Evolutionary conservation across 1,284 basidiomycete genomes (phyloP), one percentile per base, ranked within the genome.

Genomic region (Cryptococcus jaspeensis): DNA sequence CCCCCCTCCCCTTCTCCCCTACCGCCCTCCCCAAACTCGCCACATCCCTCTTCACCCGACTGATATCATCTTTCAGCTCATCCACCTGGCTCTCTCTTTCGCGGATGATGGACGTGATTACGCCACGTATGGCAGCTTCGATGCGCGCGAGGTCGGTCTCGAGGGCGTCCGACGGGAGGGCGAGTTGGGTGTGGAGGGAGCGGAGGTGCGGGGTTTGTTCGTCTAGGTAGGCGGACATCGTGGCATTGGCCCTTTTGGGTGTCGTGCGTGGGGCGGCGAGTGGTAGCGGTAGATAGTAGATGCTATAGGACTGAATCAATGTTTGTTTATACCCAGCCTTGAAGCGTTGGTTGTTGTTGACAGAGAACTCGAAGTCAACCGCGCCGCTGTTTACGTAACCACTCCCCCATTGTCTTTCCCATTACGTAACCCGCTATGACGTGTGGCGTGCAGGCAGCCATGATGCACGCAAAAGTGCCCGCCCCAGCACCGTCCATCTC

Each of bases 31-130:
- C 68, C 3, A 74, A 36, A 40, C 61, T 62, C 1, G 56, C 58
- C 18, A 71, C 56, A 49, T 64, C 60, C 16, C 68, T 60, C 56
- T 65, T 67, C 40, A 56, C 59, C 18, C 65, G 62, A 6, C 56
- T 61, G 15, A 73, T 73, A 41, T 61, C 63, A 46, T 69, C 68
- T 53, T 67, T 67, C 63, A 71, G 70, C 9, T 58, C 56, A 16
- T 73, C 71, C n/a, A 76, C 74, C 56, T 76, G 70, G 13, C 63
- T 63, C 50, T 76, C 74, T 20, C 73, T 53, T 18, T 71, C 66
- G 4, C 70, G 58, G 3, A 76, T 64, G 35, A 76, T 62, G 1
- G 66, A 63, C 1, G 65, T 61, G 35, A 76, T 72, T 2, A 72
- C 73, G 3, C 61, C 62, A 25, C 62, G 61, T 50, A 76, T 71